Evolutionary conservation across 108 stramenopile genomes (phyloP), one percentile per base, ranked within the genome.

Genomic region (Cyclotella baltica): DNA sequence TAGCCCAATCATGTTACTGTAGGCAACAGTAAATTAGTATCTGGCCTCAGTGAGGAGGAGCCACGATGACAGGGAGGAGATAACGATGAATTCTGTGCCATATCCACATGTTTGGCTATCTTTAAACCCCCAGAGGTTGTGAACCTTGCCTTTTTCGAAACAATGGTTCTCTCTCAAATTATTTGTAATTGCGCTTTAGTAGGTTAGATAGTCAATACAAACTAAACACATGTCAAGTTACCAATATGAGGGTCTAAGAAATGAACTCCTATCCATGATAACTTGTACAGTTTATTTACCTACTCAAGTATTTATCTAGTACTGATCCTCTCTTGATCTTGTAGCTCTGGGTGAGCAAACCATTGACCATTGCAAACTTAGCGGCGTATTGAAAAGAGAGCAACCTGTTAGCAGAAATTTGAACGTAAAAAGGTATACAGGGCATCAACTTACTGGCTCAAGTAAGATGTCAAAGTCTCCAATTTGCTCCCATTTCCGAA

Each of bases 341-440:
- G 53, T 85, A 83, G 20, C 86, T 89, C 58, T 87, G 86, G 16
- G 86, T 89, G 55, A 89, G 72, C 40, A 84, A 78, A 2, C 87
- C 87, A 37, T 87, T 88, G 20, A 48, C 58, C 43, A 86, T 87
- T 3, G 86, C 85, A 77, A 88, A 88, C 64, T 43, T 43, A n/a
- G n/a, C n/a, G n/a, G n/a, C n/a, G n/a, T n/a, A n/a, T n/a, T n/a
- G n/a, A n/a, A n/a, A n/a, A n/a, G n/a, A n/a, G n/a, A n/a, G n/a
- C n/a, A n/a, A n/a, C n/a, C n/a, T n/a, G n/a, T 46, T 23, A n/a
- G 5, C 53, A 55, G 53, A 55, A 25, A 18, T 5, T 23, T 19
- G 53, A n/a, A n/a, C 8, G n/a, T 5, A 25, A n/a, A 55, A n/a
- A n/a, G n/a, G n/a, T n/a, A 25, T 25, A 55, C 6, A 55, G 5